Percentiles rank a stretch among this genome's conserved stretches.
Conservation (phyloP, 2,329 filamentous ascomycete species). For the Aschersonia sp. region DNA sequence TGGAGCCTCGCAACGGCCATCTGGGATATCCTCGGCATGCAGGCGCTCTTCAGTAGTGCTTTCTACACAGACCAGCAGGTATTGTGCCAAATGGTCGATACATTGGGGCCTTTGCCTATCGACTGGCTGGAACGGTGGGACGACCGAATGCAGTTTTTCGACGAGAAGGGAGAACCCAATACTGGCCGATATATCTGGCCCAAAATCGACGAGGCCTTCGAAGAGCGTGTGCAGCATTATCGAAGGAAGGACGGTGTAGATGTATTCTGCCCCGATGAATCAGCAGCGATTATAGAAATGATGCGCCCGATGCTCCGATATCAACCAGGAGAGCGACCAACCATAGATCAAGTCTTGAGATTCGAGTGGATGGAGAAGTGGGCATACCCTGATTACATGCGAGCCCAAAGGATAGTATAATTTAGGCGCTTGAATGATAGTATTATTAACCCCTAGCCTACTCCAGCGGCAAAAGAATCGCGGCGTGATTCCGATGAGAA, state of each 20-base stretch:
- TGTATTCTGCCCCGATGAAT: constrained; percentile 1
- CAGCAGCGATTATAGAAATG: constrained; percentile 3
- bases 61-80: background rate
- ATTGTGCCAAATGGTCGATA: constrained; percentile 1
- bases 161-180: background rate
- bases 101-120: constrained; percentile 3
- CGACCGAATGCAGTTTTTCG: background rate
- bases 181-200: constrained; percentile 1
- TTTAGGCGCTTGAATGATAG: too few relatives aligned
- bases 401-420: background rate
- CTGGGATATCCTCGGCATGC: constrained; percentile 15
- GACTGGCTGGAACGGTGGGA: constrained; percentile 4
- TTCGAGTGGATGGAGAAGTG: constrained; percentile 6
- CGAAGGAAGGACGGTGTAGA: constrained; percentile 2
- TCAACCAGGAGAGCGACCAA: constrained; percentile 2
- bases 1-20: constrained; percentile 22
- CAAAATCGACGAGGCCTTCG: background rate
- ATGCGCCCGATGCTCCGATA: constrained; percentile 3
- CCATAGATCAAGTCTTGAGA: constrained; percentile 2
- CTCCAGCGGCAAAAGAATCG: too few relatives aligned
- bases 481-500: too few relatives aligned
- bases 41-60: constrained; percentile 1
- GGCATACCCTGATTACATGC: constrained; percentile 9
- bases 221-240: constrained; percentile 3
- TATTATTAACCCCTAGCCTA: too few relatives aligned